A percentile compares a stretch with the other conserved stretches of the same genome.
Evolutionary conservation across 2,329 filamentous ascomycete genomes (phyloP).

Genomic region (Didymella pinodella): DNA sequence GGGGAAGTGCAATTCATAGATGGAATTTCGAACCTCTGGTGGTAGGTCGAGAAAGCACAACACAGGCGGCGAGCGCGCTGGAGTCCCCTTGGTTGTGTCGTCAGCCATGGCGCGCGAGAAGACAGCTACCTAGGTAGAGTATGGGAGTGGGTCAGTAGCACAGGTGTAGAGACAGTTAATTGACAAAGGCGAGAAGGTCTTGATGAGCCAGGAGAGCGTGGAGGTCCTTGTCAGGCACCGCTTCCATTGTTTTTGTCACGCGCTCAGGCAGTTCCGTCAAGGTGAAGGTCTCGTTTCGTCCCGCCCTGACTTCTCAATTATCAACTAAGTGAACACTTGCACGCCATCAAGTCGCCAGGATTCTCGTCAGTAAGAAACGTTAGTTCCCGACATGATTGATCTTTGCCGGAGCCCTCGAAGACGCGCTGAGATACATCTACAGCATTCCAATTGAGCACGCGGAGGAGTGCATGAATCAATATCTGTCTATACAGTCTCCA

Average conservation of each 20-base stretch:
- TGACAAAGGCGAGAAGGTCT: neutral
- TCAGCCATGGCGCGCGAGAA: neutral
- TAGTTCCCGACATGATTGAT: too few species aligned
- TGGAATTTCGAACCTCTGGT: conserved; percentile 5
- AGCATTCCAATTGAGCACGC: too few species aligned
- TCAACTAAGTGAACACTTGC: too few species aligned
- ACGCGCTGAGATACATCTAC: too few species aligned
- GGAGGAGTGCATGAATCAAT: too few species aligned
- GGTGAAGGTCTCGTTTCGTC: neutral
- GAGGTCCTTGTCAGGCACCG: too few species aligned
- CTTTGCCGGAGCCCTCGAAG: too few species aligned
- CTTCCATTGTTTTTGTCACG: neutral
- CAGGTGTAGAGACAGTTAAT: neutral
- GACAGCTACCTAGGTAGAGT: neutral
- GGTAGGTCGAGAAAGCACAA: neutral
- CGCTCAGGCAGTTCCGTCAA: neutral
- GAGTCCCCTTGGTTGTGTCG: neutral
- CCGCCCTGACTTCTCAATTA: neutral
- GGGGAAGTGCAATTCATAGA: conserved; percentile 2
- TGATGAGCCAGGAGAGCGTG: neutral
- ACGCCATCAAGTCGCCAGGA: too few species aligned
- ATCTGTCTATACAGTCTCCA: too few species aligned
- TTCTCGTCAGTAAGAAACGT: too few species aligned
- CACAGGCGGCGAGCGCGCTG: neutral
- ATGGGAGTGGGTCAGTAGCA: neutral